These are phyloP conservation scores for Byssochlamys sp. DNA, from an alignment of 2,329 filamentous ascomycete species.

Conservation along the genomic window DNA sequence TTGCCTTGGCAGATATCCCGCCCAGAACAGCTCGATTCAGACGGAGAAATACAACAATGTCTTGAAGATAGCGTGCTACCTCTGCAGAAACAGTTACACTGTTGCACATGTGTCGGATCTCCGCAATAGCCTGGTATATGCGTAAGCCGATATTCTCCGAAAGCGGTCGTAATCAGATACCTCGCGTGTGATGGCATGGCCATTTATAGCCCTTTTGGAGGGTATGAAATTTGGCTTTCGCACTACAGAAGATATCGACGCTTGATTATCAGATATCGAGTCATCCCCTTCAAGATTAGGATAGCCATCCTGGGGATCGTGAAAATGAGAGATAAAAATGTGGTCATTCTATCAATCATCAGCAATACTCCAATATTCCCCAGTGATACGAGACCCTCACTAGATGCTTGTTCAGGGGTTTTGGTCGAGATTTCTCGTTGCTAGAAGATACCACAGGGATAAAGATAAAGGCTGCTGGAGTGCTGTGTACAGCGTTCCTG, in stretches of 20 bases:
- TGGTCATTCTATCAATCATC: constrained; percentile 54
- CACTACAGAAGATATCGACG: constrained; percentile 29
- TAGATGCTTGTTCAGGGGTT: constrained; percentile 32
- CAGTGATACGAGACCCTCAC: constrained; percentile 14
- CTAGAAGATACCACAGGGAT: constrained; percentile 54
- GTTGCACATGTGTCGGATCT: constrained; percentile 50
- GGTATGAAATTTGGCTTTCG: constrained; percentile 16
- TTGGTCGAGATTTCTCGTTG: constrained; percentile 18
- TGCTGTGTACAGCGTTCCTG: constrained; percentile 60
- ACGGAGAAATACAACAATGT: constrained; percentile 76
- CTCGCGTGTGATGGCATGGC: constrained; percentile 11
- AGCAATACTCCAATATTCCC: neutral
- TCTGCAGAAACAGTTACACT: constrained; percentile 62
- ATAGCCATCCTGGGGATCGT: constrained; percentile 62
- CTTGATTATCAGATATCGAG: constrained; percentile 25
- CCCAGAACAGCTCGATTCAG: constrained; percentile 74
- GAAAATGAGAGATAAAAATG: constrained; percentile 80
- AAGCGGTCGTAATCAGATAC: constrained; percentile 9
- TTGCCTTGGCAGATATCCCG: constrained; percentile 68
- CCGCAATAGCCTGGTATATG: constrained; percentile 38
- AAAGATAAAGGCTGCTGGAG: constrained; percentile 70
- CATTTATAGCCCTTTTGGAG: constrained; percentile 7
- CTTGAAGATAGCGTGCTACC: constrained; percentile 72
- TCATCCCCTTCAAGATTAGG: constrained; percentile 60
- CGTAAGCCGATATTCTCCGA: constrained; percentile 14